These are phyloP conservation scores for Moniliophthora roreri DNA, from an alignment of 1,284 basidiomycete species.

Conservation along the genomic window DNA sequence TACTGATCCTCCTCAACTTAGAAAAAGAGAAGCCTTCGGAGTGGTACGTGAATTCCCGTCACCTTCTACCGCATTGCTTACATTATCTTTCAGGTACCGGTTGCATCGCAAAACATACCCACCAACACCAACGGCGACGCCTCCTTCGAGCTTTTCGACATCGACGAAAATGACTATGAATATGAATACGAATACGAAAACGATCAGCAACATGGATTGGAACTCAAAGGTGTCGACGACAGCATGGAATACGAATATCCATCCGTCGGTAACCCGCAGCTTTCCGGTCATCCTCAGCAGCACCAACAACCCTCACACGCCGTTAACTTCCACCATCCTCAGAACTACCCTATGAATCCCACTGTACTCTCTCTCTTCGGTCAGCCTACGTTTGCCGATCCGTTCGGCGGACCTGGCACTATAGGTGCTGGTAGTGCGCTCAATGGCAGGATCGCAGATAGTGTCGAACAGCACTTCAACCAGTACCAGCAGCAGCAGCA, in stretches of 20 bases:
- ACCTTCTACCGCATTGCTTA: conserved; percentile 5
- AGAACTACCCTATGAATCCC: conserved; percentile 44
- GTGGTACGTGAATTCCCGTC: conserved; percentile 33
- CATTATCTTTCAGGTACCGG: conserved; percentile 26
- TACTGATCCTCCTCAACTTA: conserved; percentile 69
- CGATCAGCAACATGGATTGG: conserved; percentile 27
- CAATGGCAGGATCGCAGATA: conserved; percentile 33
- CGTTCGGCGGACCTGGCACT: conserved; percentile 26
- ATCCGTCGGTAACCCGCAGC: conserved; percentile 9
- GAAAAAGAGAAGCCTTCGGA: conserved; percentile 57
- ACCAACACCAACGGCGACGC: conserved; percentile 28
- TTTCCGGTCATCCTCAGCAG: conserved; percentile 14
- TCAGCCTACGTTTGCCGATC: conserved; percentile 32
- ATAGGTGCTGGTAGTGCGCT: conserved; percentile 22
- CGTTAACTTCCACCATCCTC: conserved; percentile 24
- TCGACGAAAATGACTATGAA: conserved; percentile 67
- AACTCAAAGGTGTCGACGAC: conserved; percentile 8
- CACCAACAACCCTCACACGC: conserved; percentile 21
- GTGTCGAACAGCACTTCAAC: conserved; percentile 39
- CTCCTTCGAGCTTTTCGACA: conserved; percentile 65
- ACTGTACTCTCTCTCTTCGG: conserved; percentile 18
- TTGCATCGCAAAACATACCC: conserved; percentile 28
- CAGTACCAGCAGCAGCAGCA: conserved; percentile 7
- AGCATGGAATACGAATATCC: conserved; percentile 20
- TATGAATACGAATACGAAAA: conserved; percentile 34